Percentiles rank a stretch among this genome's conserved stretches.
These are phyloP conservation scores for Acanthamoeba castellanii DNA, from an alignment of 208 protist species.

Conservation along the genomic window DNA sequence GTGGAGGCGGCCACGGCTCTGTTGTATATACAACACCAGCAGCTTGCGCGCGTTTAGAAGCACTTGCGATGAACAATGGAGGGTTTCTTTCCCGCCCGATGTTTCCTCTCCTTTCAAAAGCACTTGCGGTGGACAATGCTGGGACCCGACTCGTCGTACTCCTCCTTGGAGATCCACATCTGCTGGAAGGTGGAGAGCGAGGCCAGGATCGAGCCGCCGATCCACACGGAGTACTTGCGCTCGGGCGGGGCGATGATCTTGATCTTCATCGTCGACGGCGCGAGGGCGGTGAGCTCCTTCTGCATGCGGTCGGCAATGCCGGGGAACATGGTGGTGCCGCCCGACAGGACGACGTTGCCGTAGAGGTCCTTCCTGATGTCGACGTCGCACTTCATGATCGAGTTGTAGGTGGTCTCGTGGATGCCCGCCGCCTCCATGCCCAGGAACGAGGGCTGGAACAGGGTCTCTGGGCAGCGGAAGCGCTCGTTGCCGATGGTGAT, in stretches of 20 bases:
- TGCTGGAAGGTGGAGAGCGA: constrained; percentile 86
- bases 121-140: too few species aligned
- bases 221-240: constrained; percentile 89
- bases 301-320: constrained; percentile 95
- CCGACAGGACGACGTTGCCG: constrained; percentile 96
- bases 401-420: constrained; percentile 97
- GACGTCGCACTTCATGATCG: constrained; percentile 97
- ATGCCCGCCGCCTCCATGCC: constrained; percentile 96
- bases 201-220: constrained; percentile 91
- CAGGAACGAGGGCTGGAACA: constrained; percentile 95
- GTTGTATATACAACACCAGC: too few species aligned
- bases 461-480: constrained; percentile 95
- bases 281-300: constrained; percentile 96
- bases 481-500: constrained; percentile 75
- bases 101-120: too few species aligned
- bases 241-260: constrained; percentile 84
- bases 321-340: constrained; percentile 81
- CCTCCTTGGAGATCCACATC: constrained; percentile 99
- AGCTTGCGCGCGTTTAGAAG: too few species aligned
- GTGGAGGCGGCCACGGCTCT: too few species aligned
- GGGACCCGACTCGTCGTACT: constrained; percentile 97
- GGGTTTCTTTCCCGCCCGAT: too few species aligned
- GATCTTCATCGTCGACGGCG: constrained; percentile 83
- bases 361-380: constrained; percentile 96
- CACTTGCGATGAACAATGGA: too few species aligned